Conservation (phyloP, 306 rosid species). For the Crotalaria pallida region DNA sequence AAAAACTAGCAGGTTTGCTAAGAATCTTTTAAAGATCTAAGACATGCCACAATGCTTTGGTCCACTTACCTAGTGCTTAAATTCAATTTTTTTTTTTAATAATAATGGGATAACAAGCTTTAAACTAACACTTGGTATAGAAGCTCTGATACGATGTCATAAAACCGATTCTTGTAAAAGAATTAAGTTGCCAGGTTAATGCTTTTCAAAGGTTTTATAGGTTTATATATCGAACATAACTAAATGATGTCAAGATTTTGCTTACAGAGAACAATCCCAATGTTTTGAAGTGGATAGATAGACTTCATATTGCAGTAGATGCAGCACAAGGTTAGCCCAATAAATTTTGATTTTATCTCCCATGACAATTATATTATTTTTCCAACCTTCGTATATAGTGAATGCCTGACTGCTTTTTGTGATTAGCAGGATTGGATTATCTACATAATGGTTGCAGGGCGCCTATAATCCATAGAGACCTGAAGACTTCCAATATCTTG, state of each 20-base stretch:
- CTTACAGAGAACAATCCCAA: not conserved
- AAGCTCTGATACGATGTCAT: too few relatives aligned
- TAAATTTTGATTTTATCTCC: too few relatives aligned
- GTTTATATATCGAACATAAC: too few relatives aligned
- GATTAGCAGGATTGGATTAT: constrained; percentile 28
- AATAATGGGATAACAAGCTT: too few relatives aligned
- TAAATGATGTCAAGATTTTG: not conserved
- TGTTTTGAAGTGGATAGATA: not conserved
- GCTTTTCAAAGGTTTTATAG: too few relatives aligned
- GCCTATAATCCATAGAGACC: constrained; percentile 40
- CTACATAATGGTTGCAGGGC: constrained; percentile 38
- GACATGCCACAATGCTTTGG: too few relatives aligned
- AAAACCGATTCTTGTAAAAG: too few relatives aligned
- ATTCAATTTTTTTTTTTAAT: too few relatives aligned
- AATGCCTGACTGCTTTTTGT: not conserved
- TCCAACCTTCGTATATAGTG: not conserved
- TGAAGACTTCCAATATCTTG: constrained; percentile 48
- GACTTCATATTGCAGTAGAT: not conserved
- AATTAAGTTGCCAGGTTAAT: too few relatives aligned
- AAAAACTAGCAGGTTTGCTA: constrained; percentile 28
- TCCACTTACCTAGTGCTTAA: too few relatives aligned
- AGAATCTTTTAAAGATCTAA: too few relatives aligned
- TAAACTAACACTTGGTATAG: too few relatives aligned
- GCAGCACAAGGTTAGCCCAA: constrained; percentile 20
- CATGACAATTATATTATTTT: not conserved